Evolutionary conservation across 768 basidiomycete genomes (phyloP), one percentile per base, ranked within the genome.

Genomic region (Panaeolus papilionaceus): DNA sequence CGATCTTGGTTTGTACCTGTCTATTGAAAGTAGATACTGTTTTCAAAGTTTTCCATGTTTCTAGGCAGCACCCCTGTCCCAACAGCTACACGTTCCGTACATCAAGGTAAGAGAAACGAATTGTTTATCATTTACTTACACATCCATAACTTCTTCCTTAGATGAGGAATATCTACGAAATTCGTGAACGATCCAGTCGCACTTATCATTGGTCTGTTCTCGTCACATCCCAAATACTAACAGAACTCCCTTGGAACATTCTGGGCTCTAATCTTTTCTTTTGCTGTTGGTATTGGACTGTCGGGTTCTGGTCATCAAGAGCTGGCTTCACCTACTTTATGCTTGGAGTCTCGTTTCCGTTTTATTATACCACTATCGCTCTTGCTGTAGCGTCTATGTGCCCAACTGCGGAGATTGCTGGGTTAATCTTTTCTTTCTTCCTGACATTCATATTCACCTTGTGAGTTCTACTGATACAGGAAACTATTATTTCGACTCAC

Each of bases 281-380:
- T 80, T 72, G 88, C n/a, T 90, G 87, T 73, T 92, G 90, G 90
- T 92, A 85, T 75, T 92, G 88, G 87, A 89, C 89, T 2, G 88
- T 91, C 26, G 90, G 88, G 0, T 88, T 88, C 72, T 79, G 80
- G 2, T 79, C 72, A 5, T 80, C 82, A 11, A 80, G 89, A 49
- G 88, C 80, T 2, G 90, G 82, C 3, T 90, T 84, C 75, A 88
- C 86, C 1, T 90, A 85, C 74, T 80, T 92, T 6, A 78, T 87
- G 65, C 76, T 85, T 26, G 85, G 83, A 0, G 72, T 91, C 11
- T 74, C 86, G 47, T 91, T 88, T 74, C 88, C 90, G 4, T 62
- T 88, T 0, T 93, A 88, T 71, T 92, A 87, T 72, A 89, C 89
- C 20, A 86, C 89, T 0, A 82, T 91, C 42, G 88, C 85, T 0